These are phyloP conservation scores for Sporisorium iseilematis-ciliati DNA, from an alignment of 1,284 basidiomycete genomes.

Conservation along the genomic window DNA sequence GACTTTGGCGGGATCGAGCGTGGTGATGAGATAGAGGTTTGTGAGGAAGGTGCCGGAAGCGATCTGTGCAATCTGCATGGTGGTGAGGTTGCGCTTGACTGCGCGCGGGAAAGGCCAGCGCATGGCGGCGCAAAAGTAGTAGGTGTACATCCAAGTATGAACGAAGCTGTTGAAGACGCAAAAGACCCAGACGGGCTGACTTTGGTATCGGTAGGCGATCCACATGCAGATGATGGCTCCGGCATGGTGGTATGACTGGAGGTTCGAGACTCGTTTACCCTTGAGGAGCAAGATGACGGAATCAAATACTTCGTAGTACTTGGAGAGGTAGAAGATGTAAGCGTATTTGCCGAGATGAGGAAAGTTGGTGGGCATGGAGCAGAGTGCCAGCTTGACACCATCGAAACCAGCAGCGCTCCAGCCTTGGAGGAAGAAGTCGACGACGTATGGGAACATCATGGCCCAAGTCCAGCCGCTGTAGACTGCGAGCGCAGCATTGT, in stretches of 20 bases:
- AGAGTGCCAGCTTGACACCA: slow-evolving; percentile 68
- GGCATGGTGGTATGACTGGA: slow-evolving; percentile 67
- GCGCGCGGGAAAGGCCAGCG: slow-evolving; percentile 58
- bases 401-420: slow-evolving; percentile 46
- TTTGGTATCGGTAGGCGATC: slow-evolving; percentile 66
- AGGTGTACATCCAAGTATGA: slow-evolving; percentile 62
- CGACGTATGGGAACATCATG: slow-evolving; percentile 48
- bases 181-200: slow-evolving; percentile 63
- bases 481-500: slow-evolving; percentile 58
- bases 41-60: slow-evolving; percentile 60
- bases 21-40: slow-evolving; percentile 57
- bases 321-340: slow-evolving; percentile 69
- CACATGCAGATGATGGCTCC: slow-evolving; percentile 70
- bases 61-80: slow-evolving; percentile 63
- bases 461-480: slow-evolving; percentile 59
- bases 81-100: slow-evolving; percentile 64
- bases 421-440: slow-evolving; percentile 58
- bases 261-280: slow-evolving; percentile 67
- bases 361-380: slow-evolving; percentile 66
- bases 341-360: slow-evolving; percentile 60
- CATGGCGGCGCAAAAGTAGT: slow-evolving; percentile 63
- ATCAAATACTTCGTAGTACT: slow-evolving; percentile 66
- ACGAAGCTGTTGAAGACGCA: slow-evolving; percentile 65
- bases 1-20: slow-evolving; percentile 37
- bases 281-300: slow-evolving; percentile 69